A percentile compares a stretch with the other conserved stretches of the same genome.
phyloP scores from a whole-genome alignment of 169 alveolate genomes.

The Plasmodium inui region DNA sequence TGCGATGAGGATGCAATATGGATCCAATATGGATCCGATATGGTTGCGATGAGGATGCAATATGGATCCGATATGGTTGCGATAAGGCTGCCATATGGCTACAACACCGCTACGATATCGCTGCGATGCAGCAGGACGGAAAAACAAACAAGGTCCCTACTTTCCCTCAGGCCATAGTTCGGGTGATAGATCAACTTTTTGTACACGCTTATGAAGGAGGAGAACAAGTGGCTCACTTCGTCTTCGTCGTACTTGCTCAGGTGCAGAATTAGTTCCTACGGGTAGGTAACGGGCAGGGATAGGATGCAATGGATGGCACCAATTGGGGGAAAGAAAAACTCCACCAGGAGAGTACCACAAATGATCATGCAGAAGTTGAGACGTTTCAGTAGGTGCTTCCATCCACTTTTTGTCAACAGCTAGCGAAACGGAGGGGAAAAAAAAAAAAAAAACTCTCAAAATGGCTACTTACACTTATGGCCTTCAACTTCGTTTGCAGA shows the following conservation, averaged over 20 bases:
- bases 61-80: too few relatives aligned
- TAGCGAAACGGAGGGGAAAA: background rate
- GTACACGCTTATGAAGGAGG: constrained; percentile 45
- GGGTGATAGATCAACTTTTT: constrained; percentile 62
- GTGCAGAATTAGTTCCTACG: constrained; percentile 30
- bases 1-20: too few relatives aligned
- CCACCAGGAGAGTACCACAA: background rate
- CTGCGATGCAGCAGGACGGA: background rate
- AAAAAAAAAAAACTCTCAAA: background rate
- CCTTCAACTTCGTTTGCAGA: constrained; percentile 60
- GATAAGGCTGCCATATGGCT: too few relatives aligned
- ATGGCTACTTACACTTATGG: constrained; percentile 21
- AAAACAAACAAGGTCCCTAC: background rate
- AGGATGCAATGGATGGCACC: background rate
- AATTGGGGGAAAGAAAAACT: background rate
- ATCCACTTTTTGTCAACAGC: too few relatives aligned
- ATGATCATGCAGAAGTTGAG: background rate
- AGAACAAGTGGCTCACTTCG: constrained; percentile 14
- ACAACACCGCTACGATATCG: too few relatives aligned
- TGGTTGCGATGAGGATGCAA: too few relatives aligned
- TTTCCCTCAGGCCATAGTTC: constrained; percentile 44
- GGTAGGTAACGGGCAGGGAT: background rate
- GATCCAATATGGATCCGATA: too few relatives aligned
- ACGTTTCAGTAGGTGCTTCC: too few relatives aligned
- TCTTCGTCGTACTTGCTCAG: constrained; percentile 21